Evolutionary conservation across 2,329 filamentous ascomycete genomes (phyloP).

Genomic region (Botrytis fragariae): DNA sequence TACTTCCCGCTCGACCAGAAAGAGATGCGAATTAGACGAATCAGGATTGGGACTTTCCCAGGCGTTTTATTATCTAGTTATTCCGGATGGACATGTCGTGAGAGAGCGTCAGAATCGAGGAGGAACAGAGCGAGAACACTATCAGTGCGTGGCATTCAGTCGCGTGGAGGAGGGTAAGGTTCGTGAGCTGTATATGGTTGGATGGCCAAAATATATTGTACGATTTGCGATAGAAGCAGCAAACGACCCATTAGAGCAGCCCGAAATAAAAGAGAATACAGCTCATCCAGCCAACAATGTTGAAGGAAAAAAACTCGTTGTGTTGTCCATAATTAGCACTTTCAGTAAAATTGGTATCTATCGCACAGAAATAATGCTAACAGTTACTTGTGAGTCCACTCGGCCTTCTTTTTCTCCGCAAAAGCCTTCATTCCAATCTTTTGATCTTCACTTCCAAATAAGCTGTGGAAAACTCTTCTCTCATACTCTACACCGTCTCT

Average conservation of each 20-base stretch:
- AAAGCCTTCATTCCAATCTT: constrained; percentile 98
- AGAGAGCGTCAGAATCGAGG: background rate
- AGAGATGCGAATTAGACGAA: background rate
- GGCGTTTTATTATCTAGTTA: background rate
- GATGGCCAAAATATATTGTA: background rate
- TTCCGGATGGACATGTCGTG: background rate
- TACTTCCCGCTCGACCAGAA: background rate
- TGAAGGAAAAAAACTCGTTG: background rate
- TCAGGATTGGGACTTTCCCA: background rate
- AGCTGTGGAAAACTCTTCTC: constrained; percentile 83
- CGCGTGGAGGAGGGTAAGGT: background rate
- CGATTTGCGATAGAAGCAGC: no score
- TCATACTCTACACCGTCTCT: constrained; percentile 94
- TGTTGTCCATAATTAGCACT: background rate
- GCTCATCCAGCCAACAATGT: background rate
- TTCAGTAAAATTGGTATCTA: background rate
- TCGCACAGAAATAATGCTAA: background rate
- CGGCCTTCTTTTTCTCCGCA: constrained; percentile 87
- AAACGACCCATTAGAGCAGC: background rate
- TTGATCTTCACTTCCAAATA: constrained; percentile 95
- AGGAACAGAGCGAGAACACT: background rate
- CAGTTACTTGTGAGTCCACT: constrained; percentile 75
- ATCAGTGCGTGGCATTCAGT: background rate
- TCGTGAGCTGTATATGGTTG: background rate
- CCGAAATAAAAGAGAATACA: background rate